Base-by-base conservation (phyloP, 208 protist genomes). In the Tetramitus jugosus region DNA sequence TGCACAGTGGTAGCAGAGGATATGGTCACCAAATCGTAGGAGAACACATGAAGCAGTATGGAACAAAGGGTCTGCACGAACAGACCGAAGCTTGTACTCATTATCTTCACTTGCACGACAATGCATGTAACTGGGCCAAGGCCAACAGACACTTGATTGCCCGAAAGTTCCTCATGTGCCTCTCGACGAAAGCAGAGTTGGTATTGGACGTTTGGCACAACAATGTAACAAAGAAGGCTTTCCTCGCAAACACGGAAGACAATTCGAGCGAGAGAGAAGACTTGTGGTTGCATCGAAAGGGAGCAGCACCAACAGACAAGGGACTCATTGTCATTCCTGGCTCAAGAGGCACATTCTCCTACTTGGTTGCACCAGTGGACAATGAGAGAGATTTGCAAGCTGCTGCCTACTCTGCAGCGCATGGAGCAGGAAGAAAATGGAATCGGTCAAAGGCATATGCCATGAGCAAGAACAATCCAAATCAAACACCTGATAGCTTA, bases 181-280 rank as follows among this genome's bases (percentile, higher is more conserved):
- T 72, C 33, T 23, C 4, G n/a, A 62, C 3, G 3, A 52, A 35
- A 4, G 65, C 2, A 52, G 33, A 26, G 1, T 1, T n/a, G 26
- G 42, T 67, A 33, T 17, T 72, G n/a, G 65, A 72, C 20, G 35
- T 72, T 72, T 72, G 65, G 1, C 65, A 72, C 40, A 72, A 72
- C 42, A 72, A 72, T 72, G 65, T 72, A 6, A 40, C 23, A 35
- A 1, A 8, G 3, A 72, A 31, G 31, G 1, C 29, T 52, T 20
- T 72, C 20, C 20, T 56, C 49, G 49, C 20, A 56, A 56, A 56
- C 14, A 20, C 10, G 49, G 49, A 20, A 56, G 49, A 56, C 14
- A 20, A 56, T 26, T 26, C 49, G 14, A 62, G 29, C 10, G 65
- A 52, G 1, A 33, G 35, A 40, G n/a, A 53, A 31, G 31, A 20